phyloP scores from a whole-genome alignment of 495 filamentous ascomycete species.

The Penicillium psychrofluorescens region DNA sequence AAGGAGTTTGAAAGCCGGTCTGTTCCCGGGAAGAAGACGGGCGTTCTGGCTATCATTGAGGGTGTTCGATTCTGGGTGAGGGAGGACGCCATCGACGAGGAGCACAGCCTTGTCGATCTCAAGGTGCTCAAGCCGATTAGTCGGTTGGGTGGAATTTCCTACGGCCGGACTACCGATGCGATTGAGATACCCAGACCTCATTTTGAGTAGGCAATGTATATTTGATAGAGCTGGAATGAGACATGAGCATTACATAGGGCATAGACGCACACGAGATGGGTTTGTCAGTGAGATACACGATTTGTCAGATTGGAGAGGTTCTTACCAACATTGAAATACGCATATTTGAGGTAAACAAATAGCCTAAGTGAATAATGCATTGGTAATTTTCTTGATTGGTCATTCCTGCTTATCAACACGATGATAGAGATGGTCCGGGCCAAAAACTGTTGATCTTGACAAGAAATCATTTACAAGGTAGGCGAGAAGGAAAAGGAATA shows the following conservation, averaged over 20 bases:
- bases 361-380: too few relatives aligned
- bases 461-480: too few relatives aligned
- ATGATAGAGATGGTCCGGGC: too few relatives aligned
- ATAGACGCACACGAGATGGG: background rate
- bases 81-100: conserved; percentile 80
- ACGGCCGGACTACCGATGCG: conserved; percentile 61
- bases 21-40: conserved; percentile 62
- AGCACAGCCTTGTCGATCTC: conserved; percentile 63
- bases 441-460: too few relatives aligned
- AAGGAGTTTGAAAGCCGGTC: conserved; percentile 68
- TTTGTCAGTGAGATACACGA: too few relatives aligned
- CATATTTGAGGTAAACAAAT: too few relatives aligned
- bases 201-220: conserved; percentile 6
- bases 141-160: conserved; percentile 79
- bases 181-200: conserved; percentile 69
- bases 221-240: background rate
- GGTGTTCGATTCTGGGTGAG: conserved; percentile 82
- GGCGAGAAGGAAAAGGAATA: too few relatives aligned
- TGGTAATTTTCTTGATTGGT: too few relatives aligned
- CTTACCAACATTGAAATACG: too few relatives aligned
- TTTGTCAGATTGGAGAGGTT: too few relatives aligned
- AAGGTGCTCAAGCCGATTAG: conserved; percentile 65
- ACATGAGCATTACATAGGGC: background rate
- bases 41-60: conserved; percentile 72
- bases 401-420: too few relatives aligned